Evolutionary conservation across 2,329 filamentous ascomycete species (phyloP), one percentile per base, ranked within the genome.

Genomic region (Fusarium tjaetaba): DNA sequence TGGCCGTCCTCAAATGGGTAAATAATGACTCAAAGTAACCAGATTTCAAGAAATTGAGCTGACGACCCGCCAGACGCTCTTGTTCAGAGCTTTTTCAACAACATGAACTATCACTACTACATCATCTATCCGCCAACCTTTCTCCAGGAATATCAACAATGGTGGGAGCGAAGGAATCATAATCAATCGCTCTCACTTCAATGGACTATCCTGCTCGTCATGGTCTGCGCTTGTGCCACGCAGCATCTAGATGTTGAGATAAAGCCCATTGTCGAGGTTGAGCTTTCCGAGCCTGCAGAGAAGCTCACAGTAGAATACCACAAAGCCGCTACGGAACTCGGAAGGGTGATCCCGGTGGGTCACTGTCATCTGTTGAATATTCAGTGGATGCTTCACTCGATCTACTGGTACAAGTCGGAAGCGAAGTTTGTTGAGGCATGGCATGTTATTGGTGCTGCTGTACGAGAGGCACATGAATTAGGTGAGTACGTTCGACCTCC

Each of bases 21-120:
- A 70, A 76, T 65, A 7, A 7, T 20, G n/a, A 20, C 20, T 13
- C 2, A 34, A 26, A 24, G 10, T 7, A 26, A 22, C 4, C 4
- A 7, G 2, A 30, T 15, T 24, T 11, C 39, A 10, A 18, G 11
- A 22, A 26, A 24, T 6, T 4, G 15, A 15, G 5, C 66, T 75
- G 15, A 75, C 32, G 8, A 16, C 4, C 16, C 13, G 3, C 24
- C 11, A 83, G 82, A 83, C 61, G 72, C 76, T 4, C 75, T 83
- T 20, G 79, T 83, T 10, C 78, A 83, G 41, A 82, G 80, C 70
- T 83, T 83, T 55, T 73, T 83, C 28, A 75, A 78, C 57, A 76
- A 77, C 28, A 79, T 81, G 67, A 83, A 83, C 59, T 82, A 77
- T 39, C 81, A 82, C 55, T 81, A 81, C 77, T 83, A 83, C 70